These are phyloP conservation scores for Senecio squalidus DNA, from an alignment of 140 eudicot species.

Conservation along the genomic window DNA sequence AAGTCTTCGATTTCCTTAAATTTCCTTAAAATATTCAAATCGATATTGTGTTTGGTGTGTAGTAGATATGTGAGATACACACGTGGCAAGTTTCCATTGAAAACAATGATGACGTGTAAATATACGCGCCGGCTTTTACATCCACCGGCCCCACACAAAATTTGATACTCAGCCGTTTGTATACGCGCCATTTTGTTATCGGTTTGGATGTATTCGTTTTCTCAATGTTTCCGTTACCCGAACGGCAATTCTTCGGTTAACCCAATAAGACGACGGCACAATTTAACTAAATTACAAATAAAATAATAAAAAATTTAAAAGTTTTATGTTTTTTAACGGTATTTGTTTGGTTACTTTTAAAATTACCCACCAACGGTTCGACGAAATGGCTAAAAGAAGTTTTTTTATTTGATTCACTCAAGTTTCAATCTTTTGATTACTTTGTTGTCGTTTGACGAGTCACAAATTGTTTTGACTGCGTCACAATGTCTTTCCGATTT, in stretches of 20 bases:
- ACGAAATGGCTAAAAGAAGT: too few species aligned
- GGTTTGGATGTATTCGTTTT: background rate
- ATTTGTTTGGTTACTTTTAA: constrained; percentile 20
- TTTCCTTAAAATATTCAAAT: constrained; percentile 2
- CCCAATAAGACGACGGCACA: too few species aligned
- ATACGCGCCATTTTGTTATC: constrained; percentile 13
- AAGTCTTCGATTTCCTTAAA: background rate
- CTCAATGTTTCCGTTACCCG: constrained; percentile 10
- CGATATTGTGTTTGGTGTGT: constrained; percentile 27
- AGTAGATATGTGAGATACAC: constrained; percentile 25
- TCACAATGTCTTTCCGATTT: too few species aligned
- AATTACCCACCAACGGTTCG: too few species aligned
- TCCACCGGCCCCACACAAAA: too few species aligned
- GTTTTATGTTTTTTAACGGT: background rate
- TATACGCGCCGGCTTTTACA: constrained; percentile 18
- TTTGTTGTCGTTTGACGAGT: too few species aligned
- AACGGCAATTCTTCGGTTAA: too few species aligned
- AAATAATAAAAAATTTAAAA: background rate
- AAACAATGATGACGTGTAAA: constrained; percentile 14
- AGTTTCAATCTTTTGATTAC: too few species aligned
- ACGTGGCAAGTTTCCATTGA: constrained; percentile 24
- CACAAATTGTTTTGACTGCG: too few species aligned
- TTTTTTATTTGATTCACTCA: too few species aligned
- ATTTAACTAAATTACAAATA: too few species aligned
- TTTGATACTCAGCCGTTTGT: constrained; percentile 25